Evolutionary conservation across 108 stramenopile species (phyloP).

Genomic region (Cyclostephanos tholiformis): DNA sequence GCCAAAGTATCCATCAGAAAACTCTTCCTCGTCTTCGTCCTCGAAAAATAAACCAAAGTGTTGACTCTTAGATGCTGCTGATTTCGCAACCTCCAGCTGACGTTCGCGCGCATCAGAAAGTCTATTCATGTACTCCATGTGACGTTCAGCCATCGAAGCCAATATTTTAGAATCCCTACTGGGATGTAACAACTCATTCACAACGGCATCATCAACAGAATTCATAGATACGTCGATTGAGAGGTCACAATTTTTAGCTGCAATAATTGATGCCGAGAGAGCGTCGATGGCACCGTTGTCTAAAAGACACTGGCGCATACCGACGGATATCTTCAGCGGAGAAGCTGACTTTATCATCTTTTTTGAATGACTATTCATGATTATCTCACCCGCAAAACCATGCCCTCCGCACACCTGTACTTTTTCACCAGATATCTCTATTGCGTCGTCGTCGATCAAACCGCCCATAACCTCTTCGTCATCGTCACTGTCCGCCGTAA

Average conservation of each 20-base stretch:
- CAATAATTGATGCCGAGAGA: conserved; percentile 62
- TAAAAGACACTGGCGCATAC: conserved; percentile 66
- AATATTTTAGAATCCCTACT: conserved; percentile 40
- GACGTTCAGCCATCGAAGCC: conserved; percentile 65
- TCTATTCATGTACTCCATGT: conserved; percentile 58
- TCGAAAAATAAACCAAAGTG: conserved; percentile 15
- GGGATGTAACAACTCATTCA: conserved; percentile 53
- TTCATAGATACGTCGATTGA: conserved; percentile 72
- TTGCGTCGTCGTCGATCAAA: conserved; percentile 39
- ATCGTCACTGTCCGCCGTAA: conserved; percentile 62
- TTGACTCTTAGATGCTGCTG: conserved; percentile 14
- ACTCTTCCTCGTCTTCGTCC: conserved; percentile 22
- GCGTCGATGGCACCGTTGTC: conserved; percentile 79
- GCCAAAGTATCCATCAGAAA: conserved; percentile 17
- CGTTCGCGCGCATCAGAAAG: conserved; percentile 58
- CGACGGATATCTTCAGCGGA: conserved; percentile 30
- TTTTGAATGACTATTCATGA: not conserved
- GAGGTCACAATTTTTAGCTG: conserved; percentile 34
- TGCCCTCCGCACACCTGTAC: conserved; percentile 63
- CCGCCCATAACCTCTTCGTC: conserved; percentile 64
- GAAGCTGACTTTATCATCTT: not conserved
- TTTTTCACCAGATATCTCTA: conserved; percentile 29
- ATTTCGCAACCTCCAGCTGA: conserved; percentile 51
- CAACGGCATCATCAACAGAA: conserved; percentile 61
- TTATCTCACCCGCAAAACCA: conserved; percentile 45